Base-by-base conservation (phyloP, 108 stramenopile species). In the Pinguiococcus pyrenoidosus region DNA sequence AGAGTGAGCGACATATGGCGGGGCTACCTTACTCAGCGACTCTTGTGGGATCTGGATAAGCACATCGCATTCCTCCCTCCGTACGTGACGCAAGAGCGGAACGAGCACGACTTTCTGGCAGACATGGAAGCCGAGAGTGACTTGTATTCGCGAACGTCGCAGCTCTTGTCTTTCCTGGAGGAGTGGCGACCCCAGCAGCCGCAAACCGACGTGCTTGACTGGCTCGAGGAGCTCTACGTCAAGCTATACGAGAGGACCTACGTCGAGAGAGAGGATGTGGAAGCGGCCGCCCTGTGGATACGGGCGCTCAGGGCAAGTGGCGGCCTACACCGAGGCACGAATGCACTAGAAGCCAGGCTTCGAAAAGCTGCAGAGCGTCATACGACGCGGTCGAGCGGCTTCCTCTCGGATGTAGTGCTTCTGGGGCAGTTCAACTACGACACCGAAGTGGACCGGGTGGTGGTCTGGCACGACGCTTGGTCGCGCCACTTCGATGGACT, bases 1-100 rank as follows among this genome's bases (percentile, higher is more conserved):
- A 53, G 74, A 1, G 66, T 75, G 0, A 32, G 39, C 0, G 74
- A 75, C 54, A 75, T 75, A 7, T 75, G 74, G 74, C 40, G 74
- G 9, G 14, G 60, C 12, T 75, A 71, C 37, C 44, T 66, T 44
- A 54, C 69, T 3, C 66, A 70, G 36, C n/a, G 45, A 2, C 5
- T 68, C 14, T 54, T 67, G 17, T 21, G 39, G 29, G 49, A 54
- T 24, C 6, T 45, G 22, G 54, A 35, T 10, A 8, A 64, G 4
- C 21, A 18, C 4, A 6, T 75, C 13, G 40, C 57, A 1, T 63
- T 64, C 40, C 28, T 41, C 1, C 56, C 69, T 4, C 69, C 69
- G 28, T n/a, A n/a, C 25, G 51, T 74, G n/a, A 29, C 6, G 22
- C 73, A 74, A n/a, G 20, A 34, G 14, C 68, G 73, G 13, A 59